Conservation (phyloP, 2,329 filamentous ascomycete species). For the Aspergillus ibericus region DNA sequence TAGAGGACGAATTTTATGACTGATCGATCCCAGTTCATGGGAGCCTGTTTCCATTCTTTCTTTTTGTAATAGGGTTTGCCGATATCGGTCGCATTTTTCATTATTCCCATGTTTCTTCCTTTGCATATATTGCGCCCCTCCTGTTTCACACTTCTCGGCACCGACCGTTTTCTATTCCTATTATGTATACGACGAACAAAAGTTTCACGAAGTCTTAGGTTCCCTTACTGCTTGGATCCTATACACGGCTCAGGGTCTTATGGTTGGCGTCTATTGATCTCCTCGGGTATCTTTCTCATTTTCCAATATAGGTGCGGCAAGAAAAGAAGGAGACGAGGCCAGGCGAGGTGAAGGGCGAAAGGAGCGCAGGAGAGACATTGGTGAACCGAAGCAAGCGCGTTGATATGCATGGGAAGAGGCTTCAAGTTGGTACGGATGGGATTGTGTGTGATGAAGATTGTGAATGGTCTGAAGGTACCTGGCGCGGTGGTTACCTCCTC, state of each 20-base stretch:
- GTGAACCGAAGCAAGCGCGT: slow-evolving; percentile 31
- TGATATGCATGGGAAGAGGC: slow-evolving; percentile 28
- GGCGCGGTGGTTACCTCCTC: slow-evolving; percentile 23
- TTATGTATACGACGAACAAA: slow-evolving; percentile 48
- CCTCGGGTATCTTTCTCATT: slow-evolving; percentile 37
- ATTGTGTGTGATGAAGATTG: slow-evolving; percentile 27
- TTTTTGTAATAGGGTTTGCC: slow-evolving; percentile 34
- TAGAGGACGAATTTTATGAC: slow-evolving; percentile 30
- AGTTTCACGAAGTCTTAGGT: slow-evolving; percentile 41
- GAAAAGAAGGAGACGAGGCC: slow-evolving; percentile 35
- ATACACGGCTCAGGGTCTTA: slow-evolving; percentile 38
- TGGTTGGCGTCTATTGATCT: slow-evolving; percentile 46
- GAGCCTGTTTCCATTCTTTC: slow-evolving; percentile 22
- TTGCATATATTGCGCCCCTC: slow-evolving; percentile 42
- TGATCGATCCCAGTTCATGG: slow-evolving; percentile 18
- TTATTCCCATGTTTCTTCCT: slow-evolving; percentile 31
- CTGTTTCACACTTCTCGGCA: slow-evolving; percentile 30
- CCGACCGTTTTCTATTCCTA: slow-evolving; percentile 28
- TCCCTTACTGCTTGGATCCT: slow-evolving; percentile 35
- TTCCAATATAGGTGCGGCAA: slow-evolving; percentile 34
- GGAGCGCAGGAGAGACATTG: slow-evolving; percentile 28
- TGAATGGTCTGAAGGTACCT: slow-evolving; percentile 23
- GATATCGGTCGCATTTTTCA: slow-evolving; percentile 25
- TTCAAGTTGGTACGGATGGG: slow-evolving; percentile 26
- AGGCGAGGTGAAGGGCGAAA: slow-evolving; percentile 33